These are phyloP conservation scores for Diversispora epigaea DNA, from an alignment of 192 early-diverging fungal species.

Conservation along the genomic window DNA sequence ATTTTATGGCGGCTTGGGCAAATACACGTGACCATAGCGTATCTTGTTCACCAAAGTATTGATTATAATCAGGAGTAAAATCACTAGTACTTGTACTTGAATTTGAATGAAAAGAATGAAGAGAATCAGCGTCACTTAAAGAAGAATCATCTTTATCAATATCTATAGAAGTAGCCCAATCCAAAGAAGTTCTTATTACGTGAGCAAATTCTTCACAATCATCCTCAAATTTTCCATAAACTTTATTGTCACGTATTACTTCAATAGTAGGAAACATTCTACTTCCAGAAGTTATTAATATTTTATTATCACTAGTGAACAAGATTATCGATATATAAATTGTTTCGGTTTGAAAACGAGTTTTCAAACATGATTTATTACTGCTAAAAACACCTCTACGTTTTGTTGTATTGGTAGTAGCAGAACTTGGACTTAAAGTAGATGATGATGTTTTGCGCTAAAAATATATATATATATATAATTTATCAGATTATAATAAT, in stretches of 20 bases:
- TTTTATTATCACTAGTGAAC: constrained; percentile 47
- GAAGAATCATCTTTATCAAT: constrained; percentile 21
- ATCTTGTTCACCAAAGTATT: constrained; percentile 32
- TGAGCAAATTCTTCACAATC: constrained; percentile 36
- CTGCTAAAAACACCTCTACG: constrained; percentile 23
- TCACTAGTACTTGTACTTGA: not conserved
- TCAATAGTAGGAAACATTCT: constrained; percentile 32
- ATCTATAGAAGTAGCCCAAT: constrained; percentile 34
- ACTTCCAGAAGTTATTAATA: constrained; percentile 35
- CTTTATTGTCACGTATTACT: constrained; percentile 21
- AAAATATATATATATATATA: not conserved
- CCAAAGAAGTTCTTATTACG: constrained; percentile 37
- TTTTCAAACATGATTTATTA: constrained; percentile 29
- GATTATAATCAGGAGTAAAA: not conserved
- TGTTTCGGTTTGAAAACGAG: constrained; percentile 37
- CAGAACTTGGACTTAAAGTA: not conserved
- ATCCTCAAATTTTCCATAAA: constrained; percentile 32
- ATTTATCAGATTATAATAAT: too few relatives aligned
- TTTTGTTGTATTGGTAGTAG: constrained; percentile 10
- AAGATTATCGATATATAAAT: constrained; percentile 45
- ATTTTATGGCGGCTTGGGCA: constrained; percentile 31
- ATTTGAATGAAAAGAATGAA: constrained; percentile 28
- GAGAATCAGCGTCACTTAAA: constrained; percentile 28
- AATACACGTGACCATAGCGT: constrained; percentile 19
- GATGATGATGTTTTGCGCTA: constrained; percentile 8